These are phyloP conservation scores for Lagerstroemia speciosa DNA, from an alignment of 345 rosid species.

Conservation along the genomic window DNA sequence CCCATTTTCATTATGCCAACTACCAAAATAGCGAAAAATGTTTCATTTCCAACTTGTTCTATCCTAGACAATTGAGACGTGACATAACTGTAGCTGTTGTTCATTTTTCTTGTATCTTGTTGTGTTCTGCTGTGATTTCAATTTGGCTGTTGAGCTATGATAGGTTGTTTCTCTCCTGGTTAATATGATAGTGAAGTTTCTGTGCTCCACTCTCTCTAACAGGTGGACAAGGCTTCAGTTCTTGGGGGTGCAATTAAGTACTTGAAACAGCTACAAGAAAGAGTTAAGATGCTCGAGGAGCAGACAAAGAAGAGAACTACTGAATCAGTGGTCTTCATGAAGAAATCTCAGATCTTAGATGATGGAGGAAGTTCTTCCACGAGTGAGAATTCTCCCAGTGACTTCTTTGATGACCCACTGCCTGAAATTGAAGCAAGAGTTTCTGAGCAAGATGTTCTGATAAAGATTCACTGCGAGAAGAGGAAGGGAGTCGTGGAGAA, in stretches of 20 bases:
- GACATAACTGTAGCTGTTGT: background rate
- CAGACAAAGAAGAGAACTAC: constrained; percentile 43
- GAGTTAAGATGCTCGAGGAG: constrained; percentile 63
- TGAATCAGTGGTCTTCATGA: constrained; percentile 68
- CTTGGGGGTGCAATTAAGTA: constrained; percentile 79
- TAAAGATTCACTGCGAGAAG: constrained; percentile 73
- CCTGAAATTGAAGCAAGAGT: constrained; percentile 83
- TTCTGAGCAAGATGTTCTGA: constrained; percentile 52
- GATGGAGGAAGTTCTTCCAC: constrained; percentile 30
- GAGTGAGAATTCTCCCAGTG: constrained; percentile 22
- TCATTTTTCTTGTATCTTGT: background rate
- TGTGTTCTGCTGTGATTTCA: background rate
- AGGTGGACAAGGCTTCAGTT: constrained; percentile 97
- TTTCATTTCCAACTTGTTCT: background rate
- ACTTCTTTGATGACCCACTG: constrained; percentile 25
- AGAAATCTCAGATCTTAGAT: constrained; percentile 46
- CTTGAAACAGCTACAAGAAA: constrained; percentile 75
- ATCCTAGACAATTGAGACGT: background rate
- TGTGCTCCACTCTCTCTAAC: background rate
- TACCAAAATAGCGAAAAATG: background rate
- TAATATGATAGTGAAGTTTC: background rate
- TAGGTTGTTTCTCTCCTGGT: background rate
- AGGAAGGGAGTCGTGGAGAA: constrained; percentile 52
- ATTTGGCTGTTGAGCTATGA: background rate
- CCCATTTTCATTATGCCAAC: background rate